A percentile compares a stretch with the other conserved stretches of the same genome.
phyloP scores from a whole-genome alignment of 352 stramenopile species.

The Hyaloperonospora arabidopsidis region DNA sequence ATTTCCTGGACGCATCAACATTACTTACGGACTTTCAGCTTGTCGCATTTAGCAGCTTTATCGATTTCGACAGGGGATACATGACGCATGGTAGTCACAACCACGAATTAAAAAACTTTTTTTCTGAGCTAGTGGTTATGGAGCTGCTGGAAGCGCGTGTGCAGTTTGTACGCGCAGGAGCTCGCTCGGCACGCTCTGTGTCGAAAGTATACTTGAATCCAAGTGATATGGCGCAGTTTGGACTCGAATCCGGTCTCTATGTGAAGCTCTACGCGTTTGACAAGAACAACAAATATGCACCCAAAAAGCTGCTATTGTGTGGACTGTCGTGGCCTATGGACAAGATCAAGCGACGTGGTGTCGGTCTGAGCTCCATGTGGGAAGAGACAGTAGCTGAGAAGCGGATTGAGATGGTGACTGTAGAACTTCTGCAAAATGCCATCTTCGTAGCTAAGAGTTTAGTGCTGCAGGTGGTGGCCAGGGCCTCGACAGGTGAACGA shows the following conservation, averaged over 20 bases:
- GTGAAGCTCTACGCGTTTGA: constrained; percentile 27
- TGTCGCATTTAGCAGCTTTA: not conserved
- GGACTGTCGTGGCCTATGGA: constrained; percentile 65
- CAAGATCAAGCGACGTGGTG: constrained; percentile 52
- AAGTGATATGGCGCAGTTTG: constrained; percentile 36
- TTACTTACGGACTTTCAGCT: not conserved
- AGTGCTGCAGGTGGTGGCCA: constrained; percentile 33
- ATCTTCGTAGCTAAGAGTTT: constrained; percentile 22
- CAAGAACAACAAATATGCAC: constrained; percentile 1
- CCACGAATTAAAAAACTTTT: not conserved
- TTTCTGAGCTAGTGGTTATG: not conserved
- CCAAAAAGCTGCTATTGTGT: constrained; percentile 38
- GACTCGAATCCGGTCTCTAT: constrained; percentile 32
- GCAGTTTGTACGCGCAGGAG: constrained; percentile 54
- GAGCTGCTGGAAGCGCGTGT: constrained; percentile 30
- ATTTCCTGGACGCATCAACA: not conserved
- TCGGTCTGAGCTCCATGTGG: constrained; percentile 71
- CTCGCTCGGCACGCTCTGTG: constrained; percentile 44
- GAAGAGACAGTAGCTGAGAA: constrained; percentile 33
- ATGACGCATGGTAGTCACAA: constrained; percentile 3
- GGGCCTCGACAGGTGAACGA: constrained; percentile 17
- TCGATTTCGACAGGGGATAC: constrained; percentile 13
- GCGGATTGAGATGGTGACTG: constrained; percentile 19
- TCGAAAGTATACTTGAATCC: constrained; percentile 68
- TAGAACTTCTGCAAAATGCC: constrained; percentile 20